Base-by-base conservation (phyloP, 345 rosid species). In the Acer campestre region DNA sequence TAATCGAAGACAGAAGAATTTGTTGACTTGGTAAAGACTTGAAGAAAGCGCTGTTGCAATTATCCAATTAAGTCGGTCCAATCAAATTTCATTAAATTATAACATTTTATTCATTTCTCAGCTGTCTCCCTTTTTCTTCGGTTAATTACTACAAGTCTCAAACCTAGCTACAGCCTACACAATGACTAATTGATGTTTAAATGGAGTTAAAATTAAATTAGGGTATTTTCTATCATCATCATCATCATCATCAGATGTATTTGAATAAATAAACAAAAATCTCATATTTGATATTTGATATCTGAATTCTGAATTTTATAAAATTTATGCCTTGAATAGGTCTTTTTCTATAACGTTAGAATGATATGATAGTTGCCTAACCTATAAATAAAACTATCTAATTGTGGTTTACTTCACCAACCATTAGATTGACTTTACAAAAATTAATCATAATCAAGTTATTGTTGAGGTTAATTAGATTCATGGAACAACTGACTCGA, bases 1-100 rank as follows among this genome's bases (percentile, higher is more conserved):
- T n/a, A n/a, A 67, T 2, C 9, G 71, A 67, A 18, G 14, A 35
- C 16, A 12, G 18, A 38, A 38, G 42, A 56, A 10, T 56, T 10
- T 56, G 23, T 56, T 71, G 75, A 71, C 75, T 31, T 56, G 11
- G 22, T 11, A n/a, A 56, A 17, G 63, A 71, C 75, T 71, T 3
- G 29, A 71, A 70, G 14, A 51, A 12, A 25, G 13, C 1, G 25
- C 6, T 12, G n/a, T 18, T 10, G 18, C 18, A 40, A 9, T 51
- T 31, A 31, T 31, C 75, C 1, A 25, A 25, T 71, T 56, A 5
- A 18, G 65, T 71, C 65, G 49, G 75, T 29, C 29, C 61, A 56
- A 56, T 56, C 61, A 18, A 49, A 49, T 12, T 49, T 49, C 55
- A 2, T 12, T 49, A 5, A 7, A 42, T 49, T 49, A 6, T 14